Evolutionary conservation across 495 filamentous ascomycete species (phyloP), one percentile per base, ranked within the genome.

Genomic region (Lasiosphaeria hispida): DNA sequence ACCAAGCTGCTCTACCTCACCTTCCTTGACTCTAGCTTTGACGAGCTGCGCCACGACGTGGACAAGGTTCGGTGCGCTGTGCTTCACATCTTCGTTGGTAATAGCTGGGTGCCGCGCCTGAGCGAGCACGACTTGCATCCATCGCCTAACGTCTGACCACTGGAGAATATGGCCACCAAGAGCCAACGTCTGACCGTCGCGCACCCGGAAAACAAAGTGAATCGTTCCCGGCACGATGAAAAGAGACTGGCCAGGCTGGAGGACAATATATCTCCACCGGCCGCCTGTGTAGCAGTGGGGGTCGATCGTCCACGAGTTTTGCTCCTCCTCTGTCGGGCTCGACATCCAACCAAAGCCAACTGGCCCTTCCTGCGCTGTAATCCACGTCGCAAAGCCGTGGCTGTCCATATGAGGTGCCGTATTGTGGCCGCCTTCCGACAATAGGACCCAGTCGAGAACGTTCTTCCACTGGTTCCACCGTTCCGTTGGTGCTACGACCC

Each of bases 211-310:
- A 38, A 73, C 69, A 54, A 65, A 69, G 59, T 72, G 69, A 30
- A 73, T 68, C 11, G 69, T 72, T 36, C 71, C 69, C 11, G 63
- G 37, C 18, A 53, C 38, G 60, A 73, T 72, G 61, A 67, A 70
- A 33, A 73, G 61, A 14, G 69, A 70, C 44, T 65, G 39, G 43
- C 67, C 69, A 0, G 61, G 61, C 39, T 61, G 55, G 9, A 73
- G 62, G 41, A 72, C 38, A 34, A 60, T 48, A 53, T 67, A 73
- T 11, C 67, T 64, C 71, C 71, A 72, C 8, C 45, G 37, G 38
- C 67, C 69, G 43, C 58, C 60, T 0, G 53, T 62, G 57, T 58
- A 70, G 40, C 10, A 1, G 45, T 51, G 49, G 18, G 59, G 61
- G 17, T 63, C 38, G 0, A 56, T 41, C 51, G 36, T 59, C 70